Base-by-base conservation (phyloP, 495 filamentous ascomycete species). In the Tuber calosporum region DNA sequence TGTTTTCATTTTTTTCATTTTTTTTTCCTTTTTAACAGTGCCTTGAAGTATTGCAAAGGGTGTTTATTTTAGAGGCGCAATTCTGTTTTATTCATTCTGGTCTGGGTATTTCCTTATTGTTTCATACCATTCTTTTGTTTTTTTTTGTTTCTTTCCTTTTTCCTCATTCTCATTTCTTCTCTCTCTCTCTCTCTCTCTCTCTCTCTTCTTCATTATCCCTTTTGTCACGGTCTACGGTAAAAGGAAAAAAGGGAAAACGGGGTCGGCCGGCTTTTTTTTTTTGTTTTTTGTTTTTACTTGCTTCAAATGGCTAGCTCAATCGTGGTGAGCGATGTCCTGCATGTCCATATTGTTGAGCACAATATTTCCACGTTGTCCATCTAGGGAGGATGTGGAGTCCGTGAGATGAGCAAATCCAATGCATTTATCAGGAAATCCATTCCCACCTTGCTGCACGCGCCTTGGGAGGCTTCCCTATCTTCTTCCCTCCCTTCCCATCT, bases 1-100 rank as follows among this genome's bases (percentile, higher is more conserved):
- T n/a, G n/a, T n/a, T n/a, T n/a, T n/a, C n/a, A n/a, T n/a, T n/a
- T n/a, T n/a, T n/a, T n/a, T n/a, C n/a, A n/a, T n/a, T n/a, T n/a
- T 73, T 73, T 17, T 42, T 37, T 40, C 38, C 73, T 1, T 22
- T 36, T 77, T 39, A 58, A 30, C 53, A 13, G 53, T 19, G 53
- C 53, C 53, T 62, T 62, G 53, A 62, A 62, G 53, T 62, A 13
- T 62, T 62, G 15, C 53, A 62, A 62, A 62, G 26, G 53, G 53
- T 62, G 17, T 62, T 34, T 34, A 62, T 62, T 34, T 34, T 62
- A 62, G 53, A 62, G 53, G 53, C 53, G 53, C 53, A 62, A 62
- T 62, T 34, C 7, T 26, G 6, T 53, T n/a, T n/a, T 62, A 4
- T 30, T 62, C 13, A 30, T 62, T 62, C 34, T 62, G 30, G 53